Conservation (phyloP, 768 basidiomycete species). For the Tylopilus felleus region DNA sequence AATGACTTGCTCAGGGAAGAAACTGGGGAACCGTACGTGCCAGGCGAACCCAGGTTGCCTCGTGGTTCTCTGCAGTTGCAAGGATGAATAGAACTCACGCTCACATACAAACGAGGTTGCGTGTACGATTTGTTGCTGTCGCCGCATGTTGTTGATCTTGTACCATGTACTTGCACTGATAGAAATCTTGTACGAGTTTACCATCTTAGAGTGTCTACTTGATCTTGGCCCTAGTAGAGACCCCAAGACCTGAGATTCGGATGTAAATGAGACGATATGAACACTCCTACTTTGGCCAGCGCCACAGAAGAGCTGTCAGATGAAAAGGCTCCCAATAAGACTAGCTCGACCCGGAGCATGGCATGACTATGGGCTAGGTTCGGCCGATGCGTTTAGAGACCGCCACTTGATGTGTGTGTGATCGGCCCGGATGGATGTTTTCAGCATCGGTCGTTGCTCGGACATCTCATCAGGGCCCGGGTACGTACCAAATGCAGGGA, state of each 20-base stretch:
- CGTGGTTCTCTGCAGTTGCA: slow-evolving; percentile 55
- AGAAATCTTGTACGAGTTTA: slow-evolving; percentile 5
- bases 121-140: slow-evolving; percentile 8
- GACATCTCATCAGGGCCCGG: neutral
- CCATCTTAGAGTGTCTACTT: neutral
- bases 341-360: neutral
- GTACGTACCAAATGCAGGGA: too few relatives aligned
- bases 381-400: neutral
- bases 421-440: neutral
- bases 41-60: slow-evolving; percentile 70
- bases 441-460: too few relatives aligned
- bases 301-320: too few relatives aligned
- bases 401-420: too few relatives aligned
- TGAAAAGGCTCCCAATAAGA: neutral
- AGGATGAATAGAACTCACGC: slow-evolving; percentile 13
- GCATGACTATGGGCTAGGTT: too few relatives aligned
- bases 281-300: neutral
- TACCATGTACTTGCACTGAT: slow-evolving; percentile 4
- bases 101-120: neutral
- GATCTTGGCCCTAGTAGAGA: neutral
- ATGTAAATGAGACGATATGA: neutral
- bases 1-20: slow-evolving; percentile 78
- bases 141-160: neutral
- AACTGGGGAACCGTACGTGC: slow-evolving; percentile 64
- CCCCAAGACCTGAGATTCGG: neutral